These are phyloP conservation scores for Pichia scutulata DNA, from an alignment of 805 yeast species.

Conservation along the genomic window DNA sequence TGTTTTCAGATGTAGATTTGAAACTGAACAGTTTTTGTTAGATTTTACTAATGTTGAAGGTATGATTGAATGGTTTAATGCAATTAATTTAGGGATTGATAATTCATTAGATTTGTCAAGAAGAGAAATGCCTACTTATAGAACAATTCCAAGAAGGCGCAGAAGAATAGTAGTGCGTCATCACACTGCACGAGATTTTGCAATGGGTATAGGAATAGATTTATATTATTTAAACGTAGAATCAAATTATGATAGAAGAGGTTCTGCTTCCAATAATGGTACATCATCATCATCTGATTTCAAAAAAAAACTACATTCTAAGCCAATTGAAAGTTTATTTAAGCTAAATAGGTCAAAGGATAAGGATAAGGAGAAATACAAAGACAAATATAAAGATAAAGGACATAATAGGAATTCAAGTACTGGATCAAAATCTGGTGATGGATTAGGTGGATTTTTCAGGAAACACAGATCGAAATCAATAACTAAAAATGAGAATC, in stretches of 20 bases:
- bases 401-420: background rate
- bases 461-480: background rate
- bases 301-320: background rate
- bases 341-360: background rate
- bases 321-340: background rate
- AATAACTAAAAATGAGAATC: background rate
- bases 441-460: background rate
- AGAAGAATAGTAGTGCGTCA: slow-evolving; percentile 31
- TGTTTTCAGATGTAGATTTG: slow-evolving; percentile 70
- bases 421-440: background rate
- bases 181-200: background rate
- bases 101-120: slow-evolving; percentile 68
- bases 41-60: slow-evolving; percentile 55
- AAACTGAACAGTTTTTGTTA: slow-evolving; percentile 72
- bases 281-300: background rate
- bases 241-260: background rate
- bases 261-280: background rate
- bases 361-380: background rate
- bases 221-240: background rate
- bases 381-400: too few species aligned
- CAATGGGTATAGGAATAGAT: background rate
- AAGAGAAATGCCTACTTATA: slow-evolving; percentile 65
- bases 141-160: slow-evolving; percentile 76
- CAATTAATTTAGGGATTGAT: slow-evolving; percentile 67
- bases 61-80: slow-evolving; percentile 73